A percentile compares a stretch with the other conserved stretches of the same genome.
Conservation (phyloP, 148 eudicot genomes). For the Chenopodium quinoa region DNA sequence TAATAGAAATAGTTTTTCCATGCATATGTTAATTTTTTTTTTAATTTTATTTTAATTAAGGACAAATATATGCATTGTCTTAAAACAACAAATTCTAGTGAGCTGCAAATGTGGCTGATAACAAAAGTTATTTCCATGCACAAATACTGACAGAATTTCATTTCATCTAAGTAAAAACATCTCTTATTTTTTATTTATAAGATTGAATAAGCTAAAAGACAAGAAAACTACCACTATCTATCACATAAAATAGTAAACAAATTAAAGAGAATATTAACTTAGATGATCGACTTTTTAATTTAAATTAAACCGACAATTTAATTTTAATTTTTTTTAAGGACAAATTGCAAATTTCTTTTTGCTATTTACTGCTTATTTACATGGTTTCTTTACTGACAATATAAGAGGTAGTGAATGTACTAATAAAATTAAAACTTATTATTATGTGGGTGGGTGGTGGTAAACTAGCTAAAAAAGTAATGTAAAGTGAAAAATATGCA, state of each 20-base stretch:
- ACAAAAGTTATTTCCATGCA: slow-evolving; percentile 18
- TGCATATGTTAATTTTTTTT: neutral
- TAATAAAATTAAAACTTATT: neutral
- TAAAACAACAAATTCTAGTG: slow-evolving; percentile 22
- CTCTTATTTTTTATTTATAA: neutral
- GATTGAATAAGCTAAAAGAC: neutral
- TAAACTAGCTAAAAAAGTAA: slow-evolving; percentile 26
- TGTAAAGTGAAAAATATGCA: slow-evolving; percentile 10
- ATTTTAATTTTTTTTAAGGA: neutral
- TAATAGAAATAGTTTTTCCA: neutral
- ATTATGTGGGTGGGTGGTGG: slow-evolving; percentile 9
- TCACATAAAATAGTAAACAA: neutral
- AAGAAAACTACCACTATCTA: neutral
- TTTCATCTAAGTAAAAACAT: neutral
- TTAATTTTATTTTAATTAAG: slow-evolving; percentile 11
- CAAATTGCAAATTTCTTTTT: slow-evolving; percentile 5
- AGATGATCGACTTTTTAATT: slow-evolving; percentile 13
- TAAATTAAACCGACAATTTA: neutral
- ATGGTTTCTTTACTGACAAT: neutral
- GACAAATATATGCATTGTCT: slow-evolving; percentile 3
- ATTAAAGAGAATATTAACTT: slow-evolving; percentile 11
- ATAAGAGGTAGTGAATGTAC: neutral
- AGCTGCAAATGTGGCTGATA: slow-evolving; percentile 26
- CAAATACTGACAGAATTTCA: slow-evolving; percentile 13
- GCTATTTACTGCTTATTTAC: neutral